Percentiles rank a stretch among this genome's conserved stretches.
phyloP scores from a whole-genome alignment of 139 green algal genomes.

The Picochlorum costavermella region DNA sequence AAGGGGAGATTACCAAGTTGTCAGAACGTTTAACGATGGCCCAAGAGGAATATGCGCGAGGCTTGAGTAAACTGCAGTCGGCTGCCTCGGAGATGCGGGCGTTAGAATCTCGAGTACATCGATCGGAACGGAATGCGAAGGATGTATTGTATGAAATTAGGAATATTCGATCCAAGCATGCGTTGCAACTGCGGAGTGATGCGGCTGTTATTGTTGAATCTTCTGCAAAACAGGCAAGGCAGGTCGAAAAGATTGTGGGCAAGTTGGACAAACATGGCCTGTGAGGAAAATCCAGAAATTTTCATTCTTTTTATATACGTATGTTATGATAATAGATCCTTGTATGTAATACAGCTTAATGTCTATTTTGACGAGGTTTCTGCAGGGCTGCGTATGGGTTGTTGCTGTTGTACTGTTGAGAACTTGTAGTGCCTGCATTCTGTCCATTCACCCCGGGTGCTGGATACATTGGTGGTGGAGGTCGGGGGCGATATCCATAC shows the following conservation, averaged over 20 bases:
- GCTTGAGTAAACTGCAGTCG: slow-evolving; percentile 21
- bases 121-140: slow-evolving; percentile 11
- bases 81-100: slow-evolving; percentile 25
- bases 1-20: slow-evolving; percentile 20
- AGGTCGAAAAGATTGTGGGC: slow-evolving; percentile 15
- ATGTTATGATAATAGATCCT: too few relatives aligned
- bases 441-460: neutral
- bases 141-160: slow-evolving; percentile 26
- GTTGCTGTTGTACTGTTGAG: neutral
- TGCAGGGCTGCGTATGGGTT: slow-evolving; percentile 2
- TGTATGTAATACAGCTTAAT: neutral
- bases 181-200: slow-evolving; percentile 31
- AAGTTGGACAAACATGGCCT: slow-evolving; percentile 22
- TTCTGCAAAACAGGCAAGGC: neutral
- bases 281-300: neutral
- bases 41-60: slow-evolving; percentile 22
- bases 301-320: neutral
- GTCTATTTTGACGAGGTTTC: neutral
- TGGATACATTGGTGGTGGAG: neutral
- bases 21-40: slow-evolving; percentile 19
- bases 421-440: neutral
- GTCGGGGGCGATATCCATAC: neutral
- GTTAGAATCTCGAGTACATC: slow-evolving; percentile 10
- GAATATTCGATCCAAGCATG: slow-evolving; percentile 24
- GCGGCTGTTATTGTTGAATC: slow-evolving; percentile 9